phyloP scores from a whole-genome alignment of 768 basidiomycete species.

The Chalciporus piperatus region DNA sequence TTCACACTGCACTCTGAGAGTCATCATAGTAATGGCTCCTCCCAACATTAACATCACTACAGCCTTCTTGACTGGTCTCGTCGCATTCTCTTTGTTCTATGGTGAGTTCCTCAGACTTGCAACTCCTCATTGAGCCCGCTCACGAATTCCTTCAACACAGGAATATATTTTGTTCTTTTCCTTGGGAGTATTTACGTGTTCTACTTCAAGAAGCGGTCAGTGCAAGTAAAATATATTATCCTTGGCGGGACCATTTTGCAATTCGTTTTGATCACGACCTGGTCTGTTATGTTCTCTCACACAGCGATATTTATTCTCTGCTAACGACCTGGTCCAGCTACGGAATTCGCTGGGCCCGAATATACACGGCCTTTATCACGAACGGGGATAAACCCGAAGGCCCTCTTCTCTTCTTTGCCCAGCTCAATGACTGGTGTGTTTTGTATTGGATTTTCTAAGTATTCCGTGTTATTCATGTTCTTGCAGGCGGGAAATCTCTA shows the following conservation, averaged over 20 bases:
- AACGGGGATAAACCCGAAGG: slow-evolving; percentile 2
- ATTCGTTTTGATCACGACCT: slow-evolving; percentile 6
- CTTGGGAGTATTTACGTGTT: slow-evolving; percentile 6
- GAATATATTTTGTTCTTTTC: slow-evolving; percentile 8
- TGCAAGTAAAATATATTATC: not conserved
- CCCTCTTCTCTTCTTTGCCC: slow-evolving; percentile 1
- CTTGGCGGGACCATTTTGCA: slow-evolving; percentile 4
- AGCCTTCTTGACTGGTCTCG: slow-evolving; percentile 7
- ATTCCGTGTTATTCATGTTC: not conserved
- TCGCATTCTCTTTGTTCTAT: slow-evolving; percentile 8
- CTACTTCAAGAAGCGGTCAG: not conserved
- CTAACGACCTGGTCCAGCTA: not conserved
- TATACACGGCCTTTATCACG: slow-evolving; percentile 8
- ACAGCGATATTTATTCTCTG: not conserved
- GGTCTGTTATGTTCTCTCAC: not conserved
- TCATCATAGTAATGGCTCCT: not conserved
- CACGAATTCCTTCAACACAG: not conserved
- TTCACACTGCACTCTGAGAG: too few species aligned
- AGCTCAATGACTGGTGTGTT: slow-evolving; percentile 5
- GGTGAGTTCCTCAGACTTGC: not conserved
- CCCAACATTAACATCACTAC: slow-evolving; percentile 5
- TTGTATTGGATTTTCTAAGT: too few species aligned
- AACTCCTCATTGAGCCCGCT: too few species aligned
- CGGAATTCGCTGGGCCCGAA: not conserved
- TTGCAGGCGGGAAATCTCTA: slow-evolving; percentile 7